These are phyloP conservation scores for Aspergillus haitiensis DNA, from an alignment of 495 filamentous ascomycete species.

Conservation along the genomic window DNA sequence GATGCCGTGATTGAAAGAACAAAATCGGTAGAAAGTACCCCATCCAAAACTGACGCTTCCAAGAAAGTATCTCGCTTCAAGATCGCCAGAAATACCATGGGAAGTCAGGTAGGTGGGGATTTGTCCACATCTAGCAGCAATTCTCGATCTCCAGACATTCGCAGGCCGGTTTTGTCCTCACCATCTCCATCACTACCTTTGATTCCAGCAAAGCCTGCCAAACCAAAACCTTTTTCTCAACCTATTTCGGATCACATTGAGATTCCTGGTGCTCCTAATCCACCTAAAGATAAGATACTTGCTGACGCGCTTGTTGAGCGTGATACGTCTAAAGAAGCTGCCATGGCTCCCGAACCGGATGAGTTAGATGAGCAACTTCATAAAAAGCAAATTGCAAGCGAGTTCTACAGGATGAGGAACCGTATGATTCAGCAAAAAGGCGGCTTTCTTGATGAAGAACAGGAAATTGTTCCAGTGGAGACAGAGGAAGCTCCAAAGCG, in stretches of 20 bases:
- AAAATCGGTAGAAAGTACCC: slow-evolving; percentile 23
- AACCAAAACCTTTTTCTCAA: slow-evolving; percentile 48
- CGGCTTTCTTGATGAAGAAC: slow-evolving; percentile 65
- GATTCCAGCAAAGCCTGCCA: slow-evolving; percentile 44
- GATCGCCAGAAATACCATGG: slow-evolving; percentile 31
- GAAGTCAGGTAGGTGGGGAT: slow-evolving; percentile 10
- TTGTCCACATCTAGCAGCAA: slow-evolving; percentile 16
- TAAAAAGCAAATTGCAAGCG: slow-evolving; percentile 71
- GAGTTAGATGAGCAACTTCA: slow-evolving; percentile 72
- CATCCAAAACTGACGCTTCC: slow-evolving; percentile 25
- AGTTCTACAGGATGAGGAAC: slow-evolving; percentile 80
- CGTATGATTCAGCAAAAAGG: slow-evolving; percentile 75
- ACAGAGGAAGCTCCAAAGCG: slow-evolving; percentile 65
- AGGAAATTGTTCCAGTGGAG: slow-evolving; percentile 57
- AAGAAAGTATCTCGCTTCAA: slow-evolving; percentile 50
- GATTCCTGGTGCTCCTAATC: slow-evolving; percentile 26
- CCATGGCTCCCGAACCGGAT: slow-evolving; percentile 56
- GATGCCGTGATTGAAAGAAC: slow-evolving; percentile 53
- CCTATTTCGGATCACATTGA: slow-evolving; percentile 42
- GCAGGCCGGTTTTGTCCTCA: slow-evolving; percentile 21
- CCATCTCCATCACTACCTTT: slow-evolving; percentile 34
- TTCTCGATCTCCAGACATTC: slow-evolving; percentile 21
- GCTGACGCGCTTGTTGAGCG: slow-evolving; percentile 65
- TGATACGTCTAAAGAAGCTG: slow-evolving; percentile 28
- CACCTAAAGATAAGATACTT: slow-evolving; percentile 56